phyloP scores from a whole-genome alignment of 2,329 filamentous ascomycete species.

The Calonectria leucothoes region DNA sequence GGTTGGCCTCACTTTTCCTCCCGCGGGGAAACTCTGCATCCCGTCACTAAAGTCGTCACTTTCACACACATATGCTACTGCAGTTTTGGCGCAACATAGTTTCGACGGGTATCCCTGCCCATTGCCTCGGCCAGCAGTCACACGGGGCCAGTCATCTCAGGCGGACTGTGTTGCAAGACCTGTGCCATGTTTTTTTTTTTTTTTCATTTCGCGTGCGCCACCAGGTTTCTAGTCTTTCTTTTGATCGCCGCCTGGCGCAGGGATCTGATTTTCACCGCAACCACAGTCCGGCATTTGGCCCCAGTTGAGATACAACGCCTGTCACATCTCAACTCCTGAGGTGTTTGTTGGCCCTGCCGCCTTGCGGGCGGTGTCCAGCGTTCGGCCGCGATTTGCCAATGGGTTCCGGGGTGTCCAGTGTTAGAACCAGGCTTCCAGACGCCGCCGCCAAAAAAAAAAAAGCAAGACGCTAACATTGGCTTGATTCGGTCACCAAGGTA shows the following conservation, averaged over 20 bases:
- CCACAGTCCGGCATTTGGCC: neutral
- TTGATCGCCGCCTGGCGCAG: slow-evolving; percentile 12
- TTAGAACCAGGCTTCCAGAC: slow-evolving; percentile 20
- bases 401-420: slow-evolving; percentile 12
- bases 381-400: slow-evolving; percentile 21
- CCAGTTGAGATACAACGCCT: neutral
- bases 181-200: slow-evolving; percentile 28
- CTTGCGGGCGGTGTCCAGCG: slow-evolving; percentile 10
- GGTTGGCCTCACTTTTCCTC: slow-evolving; percentile 20
- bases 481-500: slow-evolving; percentile 2
- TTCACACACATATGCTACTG: slow-evolving; percentile 28
- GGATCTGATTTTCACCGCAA: slow-evolving; percentile 9
- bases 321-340: slow-evolving; percentile 8
- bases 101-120: slow-evolving; percentile 30
- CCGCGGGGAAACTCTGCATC: slow-evolving; percentile 3
- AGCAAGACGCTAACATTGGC: slow-evolving; percentile 24
- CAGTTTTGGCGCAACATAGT: slow-evolving; percentile 13
- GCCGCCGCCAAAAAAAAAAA: neutral
- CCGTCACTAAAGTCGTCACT: slow-evolving; percentile 3
- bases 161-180: slow-evolving; percentile 20
- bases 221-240: slow-evolving; percentile 7
- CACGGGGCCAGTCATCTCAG: slow-evolving; percentile 17
- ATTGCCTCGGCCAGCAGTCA: slow-evolving; percentile 28
- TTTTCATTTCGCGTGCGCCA: neutral
- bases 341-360: slow-evolving; percentile 17